Evolutionary conservation across 169 alveolate species (phyloP).

Genomic region (Eimeria necatrix): DNA sequence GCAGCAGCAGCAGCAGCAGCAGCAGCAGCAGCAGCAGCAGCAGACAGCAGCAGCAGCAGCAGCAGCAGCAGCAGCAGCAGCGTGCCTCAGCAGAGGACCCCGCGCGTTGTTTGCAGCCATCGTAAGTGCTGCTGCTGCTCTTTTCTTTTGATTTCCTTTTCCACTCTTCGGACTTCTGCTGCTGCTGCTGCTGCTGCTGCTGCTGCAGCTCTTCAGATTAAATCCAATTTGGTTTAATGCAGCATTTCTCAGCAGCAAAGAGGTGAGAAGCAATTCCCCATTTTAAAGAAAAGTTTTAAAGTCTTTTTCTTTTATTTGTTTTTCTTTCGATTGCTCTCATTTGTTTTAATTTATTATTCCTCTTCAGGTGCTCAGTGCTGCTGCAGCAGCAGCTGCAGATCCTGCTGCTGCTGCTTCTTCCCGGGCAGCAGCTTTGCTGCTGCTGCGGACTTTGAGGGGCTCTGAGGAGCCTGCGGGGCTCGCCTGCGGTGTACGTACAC

Average conservation of each 20-base stretch:
- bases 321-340: no score
- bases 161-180: background rate
- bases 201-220: background rate
- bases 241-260: background rate
- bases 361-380: background rate
- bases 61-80: background rate
- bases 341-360: background rate
- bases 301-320: background rate
- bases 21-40: background rate
- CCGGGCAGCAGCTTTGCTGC: background rate
- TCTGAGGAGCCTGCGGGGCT: background rate
- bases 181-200: background rate
- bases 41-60: background rate
- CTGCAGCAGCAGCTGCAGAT: background rate
- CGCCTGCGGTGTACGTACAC: background rate
- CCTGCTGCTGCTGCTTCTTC: background rate
- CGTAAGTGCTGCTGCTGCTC: background rate
- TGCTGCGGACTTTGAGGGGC: background rate
- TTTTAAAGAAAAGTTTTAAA: no score
- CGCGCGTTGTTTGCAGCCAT: slow-evolving; percentile 38
- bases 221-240: background rate
- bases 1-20: background rate
- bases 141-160: background rate
- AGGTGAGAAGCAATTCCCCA: background rate
- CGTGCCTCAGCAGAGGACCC: slow-evolving; percentile 8